Evolutionary conservation across 805 yeast species (phyloP).

Genomic region (Blastobotrys americana): DNA sequence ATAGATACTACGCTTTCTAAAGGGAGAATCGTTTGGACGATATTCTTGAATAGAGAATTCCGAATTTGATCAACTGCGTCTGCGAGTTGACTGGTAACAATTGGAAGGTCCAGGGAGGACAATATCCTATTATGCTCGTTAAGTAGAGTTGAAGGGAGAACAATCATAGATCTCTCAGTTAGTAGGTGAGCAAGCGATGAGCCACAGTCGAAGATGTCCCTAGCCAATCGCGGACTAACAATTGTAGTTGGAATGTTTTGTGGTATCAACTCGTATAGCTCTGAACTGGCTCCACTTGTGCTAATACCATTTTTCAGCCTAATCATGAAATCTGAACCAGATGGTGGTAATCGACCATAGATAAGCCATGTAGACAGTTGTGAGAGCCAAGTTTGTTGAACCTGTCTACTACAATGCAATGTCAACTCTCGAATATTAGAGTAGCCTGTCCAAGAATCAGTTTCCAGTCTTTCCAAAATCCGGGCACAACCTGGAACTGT

Average conservation of each 20-base stretch:
- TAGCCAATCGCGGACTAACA: slow-evolving; percentile 4
- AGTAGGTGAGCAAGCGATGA: slow-evolving; percentile 7
- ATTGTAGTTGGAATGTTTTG: background rate
- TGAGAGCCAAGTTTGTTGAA: slow-evolving; percentile 17
- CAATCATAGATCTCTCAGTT: background rate
- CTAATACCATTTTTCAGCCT: background rate
- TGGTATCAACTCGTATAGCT: background rate
- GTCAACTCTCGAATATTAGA: slow-evolving; percentile 9
- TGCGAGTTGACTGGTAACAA: slow-evolving; percentile 7
- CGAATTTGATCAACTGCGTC: slow-evolving; percentile 3
- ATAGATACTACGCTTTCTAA: slow-evolving; percentile 3
- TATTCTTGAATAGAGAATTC: slow-evolving; percentile 11
- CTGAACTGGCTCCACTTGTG: too few species aligned
- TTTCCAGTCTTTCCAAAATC: slow-evolving; percentile 11
- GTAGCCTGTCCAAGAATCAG: slow-evolving; percentile 14
- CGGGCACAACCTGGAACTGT: slow-evolving; percentile 6
- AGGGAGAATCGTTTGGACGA: slow-evolving; percentile 11
- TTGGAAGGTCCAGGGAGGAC: slow-evolving; percentile 8
- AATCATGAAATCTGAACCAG: slow-evolving; percentile 17
- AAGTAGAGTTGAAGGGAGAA: background rate
- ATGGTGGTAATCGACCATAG: slow-evolving; percentile 16
- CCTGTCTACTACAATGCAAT: slow-evolving; percentile 11
- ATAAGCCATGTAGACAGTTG: slow-evolving; percentile 19
- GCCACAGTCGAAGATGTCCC: slow-evolving; percentile 16
- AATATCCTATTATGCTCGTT: slow-evolving; percentile 6